Evolutionary conservation across 805 yeast species (phyloP).

Genomic region (Metschnikowia borealis): DNA sequence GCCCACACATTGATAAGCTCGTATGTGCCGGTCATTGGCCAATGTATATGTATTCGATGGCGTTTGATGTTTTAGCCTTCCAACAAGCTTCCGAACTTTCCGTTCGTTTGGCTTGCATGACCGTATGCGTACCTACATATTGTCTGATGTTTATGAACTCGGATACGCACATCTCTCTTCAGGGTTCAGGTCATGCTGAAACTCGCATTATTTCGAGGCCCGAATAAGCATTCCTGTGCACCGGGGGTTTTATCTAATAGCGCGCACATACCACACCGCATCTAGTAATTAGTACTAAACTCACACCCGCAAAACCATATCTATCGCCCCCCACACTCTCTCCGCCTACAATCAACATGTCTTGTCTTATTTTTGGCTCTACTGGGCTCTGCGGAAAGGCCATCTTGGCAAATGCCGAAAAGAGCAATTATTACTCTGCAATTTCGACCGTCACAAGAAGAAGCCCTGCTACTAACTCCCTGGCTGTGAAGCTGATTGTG

Average conservation of each 20-base stretch:
- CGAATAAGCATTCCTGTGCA: not conserved
- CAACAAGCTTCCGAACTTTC: too few relatives aligned
- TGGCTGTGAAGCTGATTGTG: conserved; percentile 36
- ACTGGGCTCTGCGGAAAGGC: conserved; percentile 75
- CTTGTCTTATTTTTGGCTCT: conserved; percentile 50
- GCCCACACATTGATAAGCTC: not conserved
- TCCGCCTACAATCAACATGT: conserved; percentile 5
- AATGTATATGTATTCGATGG: not conserved
- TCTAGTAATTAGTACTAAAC: not conserved
- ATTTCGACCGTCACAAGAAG: conserved; percentile 54
- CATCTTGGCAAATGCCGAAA: conserved; percentile 45
- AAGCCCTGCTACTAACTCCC: conserved; percentile 26
- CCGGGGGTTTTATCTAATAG: not conserved
- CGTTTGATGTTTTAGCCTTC: too few relatives aligned
- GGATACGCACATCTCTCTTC: not conserved
- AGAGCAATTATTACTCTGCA: conserved; percentile 32
- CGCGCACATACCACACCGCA: not conserved
- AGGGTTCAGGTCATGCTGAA: not conserved
- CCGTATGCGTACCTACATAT: not conserved
- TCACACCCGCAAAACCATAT: not conserved
- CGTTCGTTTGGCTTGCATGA: not conserved
- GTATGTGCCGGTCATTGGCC: not conserved
- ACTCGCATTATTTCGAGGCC: not conserved
- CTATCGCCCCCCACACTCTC: not conserved
- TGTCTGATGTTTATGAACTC: not conserved